Evolutionary conservation across 1,284 basidiomycete genomes (phyloP), one percentile per base, ranked within the genome.

Genomic region (Fomitopsis palustris): DNA sequence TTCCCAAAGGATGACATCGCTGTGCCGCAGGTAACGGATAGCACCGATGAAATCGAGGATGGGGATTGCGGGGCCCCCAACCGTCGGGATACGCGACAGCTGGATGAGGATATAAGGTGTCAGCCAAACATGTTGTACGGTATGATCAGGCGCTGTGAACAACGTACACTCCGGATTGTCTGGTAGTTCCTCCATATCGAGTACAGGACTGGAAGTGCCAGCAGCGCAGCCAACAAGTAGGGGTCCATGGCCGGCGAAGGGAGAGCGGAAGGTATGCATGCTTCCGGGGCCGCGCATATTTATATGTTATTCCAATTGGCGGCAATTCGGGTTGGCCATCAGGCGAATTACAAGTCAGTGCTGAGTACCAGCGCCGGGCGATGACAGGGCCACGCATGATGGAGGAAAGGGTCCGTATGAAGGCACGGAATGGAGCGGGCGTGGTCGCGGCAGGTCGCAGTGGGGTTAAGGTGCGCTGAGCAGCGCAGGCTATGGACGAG

Each of bases 1-100:
- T 43, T 70, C 66, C 49, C 65, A 65, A 10, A 73, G 54, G 29
- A 62, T n/a, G 25, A 29, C 57, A 25, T 31, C 38, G 43, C 51
- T 38, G 38, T 47, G 51, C 41, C 35, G 29, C 25, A 58, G 23
- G 33, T 53, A 58, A 9, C 57, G 51, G 17, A 45, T 19, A 10
- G 52, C 51, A 35, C 57, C 57, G 1, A 53, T 35, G 23, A 33
- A 58, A 41, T 39, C 37, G 29, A 58, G 57, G n/a, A 58, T 25
- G 25, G 57, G 57, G 27, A 53, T 25, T 7, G 57, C 42, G 16
- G 57, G 52, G 5, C 57, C 57, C 5, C 57, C 57, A 38, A 58
- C 57, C 21, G 57, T 58, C 29, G 57, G 57, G 27, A 58, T 58
- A 23, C 39, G 51, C 25, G 38, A 29, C 29, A 58, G 49, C 57